phyloP scores from a whole-genome alignment of 23 red algal genomes.

The Agarophyton chilense region DNA sequence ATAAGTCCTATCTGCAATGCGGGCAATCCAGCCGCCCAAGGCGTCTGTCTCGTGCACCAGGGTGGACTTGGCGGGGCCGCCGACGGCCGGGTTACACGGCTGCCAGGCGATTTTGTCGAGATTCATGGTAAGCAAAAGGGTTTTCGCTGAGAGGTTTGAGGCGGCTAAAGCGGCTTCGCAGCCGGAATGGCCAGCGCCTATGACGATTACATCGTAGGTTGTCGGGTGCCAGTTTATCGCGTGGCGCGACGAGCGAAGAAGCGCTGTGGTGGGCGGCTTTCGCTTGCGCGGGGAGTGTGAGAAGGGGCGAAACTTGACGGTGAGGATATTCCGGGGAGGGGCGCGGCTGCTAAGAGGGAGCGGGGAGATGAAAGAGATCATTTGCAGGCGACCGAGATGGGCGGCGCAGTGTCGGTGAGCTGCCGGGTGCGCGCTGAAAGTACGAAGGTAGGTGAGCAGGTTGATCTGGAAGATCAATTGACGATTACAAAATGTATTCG shows the following conservation, averaged over 20 bases:
- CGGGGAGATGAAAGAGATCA: background rate
- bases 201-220: constrained; percentile 93
- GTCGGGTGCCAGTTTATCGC: constrained; percentile 54
- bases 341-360: background rate
- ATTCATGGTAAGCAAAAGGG: constrained; percentile 87
- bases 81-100: constrained; percentile 98
- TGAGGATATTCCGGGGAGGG: background rate
- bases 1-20: constrained; percentile 93
- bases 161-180: constrained; percentile 93
- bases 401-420: no score
- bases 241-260: background rate
- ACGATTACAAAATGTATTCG: background rate
- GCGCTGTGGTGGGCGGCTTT: background rate
- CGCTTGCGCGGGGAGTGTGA: background rate
- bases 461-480: background rate
- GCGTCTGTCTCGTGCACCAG: constrained; percentile 98
- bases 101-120: constrained; percentile 97
- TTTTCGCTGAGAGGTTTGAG: constrained; percentile 80
- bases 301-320: background rate
- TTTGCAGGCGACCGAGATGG: background rate
- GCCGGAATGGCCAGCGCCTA: constrained; percentile 96
- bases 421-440: no score
- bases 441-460: no score
- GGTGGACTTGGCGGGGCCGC: constrained; percentile 97
- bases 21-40: constrained; percentile 94